Percentiles rank a stretch among this genome's conserved stretches.
These are phyloP conservation scores for Scedosporium apiospermum DNA, from an alignment of 2,329 filamentous ascomycete genomes.

Conservation along the genomic window DNA sequence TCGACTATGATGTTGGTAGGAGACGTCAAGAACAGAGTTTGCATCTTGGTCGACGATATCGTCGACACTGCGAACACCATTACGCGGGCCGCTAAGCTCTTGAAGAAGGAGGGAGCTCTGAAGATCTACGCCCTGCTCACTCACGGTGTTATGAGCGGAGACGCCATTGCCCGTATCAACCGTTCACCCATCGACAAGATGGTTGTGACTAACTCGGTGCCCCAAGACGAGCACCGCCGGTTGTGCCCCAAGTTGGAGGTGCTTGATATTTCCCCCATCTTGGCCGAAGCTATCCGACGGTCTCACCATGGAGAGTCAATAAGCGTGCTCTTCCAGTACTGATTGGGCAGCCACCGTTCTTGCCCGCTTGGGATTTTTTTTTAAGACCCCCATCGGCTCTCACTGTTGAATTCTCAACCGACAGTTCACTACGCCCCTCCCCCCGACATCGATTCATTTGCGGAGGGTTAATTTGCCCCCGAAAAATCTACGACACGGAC, in stretches of 20 bases:
- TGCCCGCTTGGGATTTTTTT: not conserved
- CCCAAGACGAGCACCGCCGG: slow-evolving; percentile 71
- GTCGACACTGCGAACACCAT: slow-evolving; percentile 97
- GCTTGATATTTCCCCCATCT: slow-evolving; percentile 79
- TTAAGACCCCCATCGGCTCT: not conserved
- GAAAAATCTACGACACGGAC: not conserved
- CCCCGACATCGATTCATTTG: not conserved
- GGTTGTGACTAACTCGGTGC: slow-evolving; percentile 89
- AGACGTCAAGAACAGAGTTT: slow-evolving; percentile 68
- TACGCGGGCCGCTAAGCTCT: slow-evolving; percentile 87
- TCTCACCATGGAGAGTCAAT: slow-evolving; percentile 98
- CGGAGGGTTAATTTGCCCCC: not conserved
- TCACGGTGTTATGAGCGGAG: slow-evolving; percentile 89
- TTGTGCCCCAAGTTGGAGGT: slow-evolving; percentile 84
- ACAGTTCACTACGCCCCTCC: not conserved
- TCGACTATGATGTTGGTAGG: slow-evolving; percentile 94
- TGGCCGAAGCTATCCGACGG: slow-evolving; percentile 89
- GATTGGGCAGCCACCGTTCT: not conserved
- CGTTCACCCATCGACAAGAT: slow-evolving; percentile 88
- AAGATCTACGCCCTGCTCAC: slow-evolving; percentile 87
- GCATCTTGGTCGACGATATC: slow-evolving; percentile 89
- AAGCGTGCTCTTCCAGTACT: slow-evolving; percentile 65
- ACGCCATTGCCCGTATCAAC: slow-evolving; percentile 90
- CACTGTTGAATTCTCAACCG: not conserved
- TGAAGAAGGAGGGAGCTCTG: slow-evolving; percentile 91